Evolutionary conservation across 2,329 filamentous ascomycete genomes (phyloP).

Genomic region (Neofusicoccum kwambonambiense): DNA sequence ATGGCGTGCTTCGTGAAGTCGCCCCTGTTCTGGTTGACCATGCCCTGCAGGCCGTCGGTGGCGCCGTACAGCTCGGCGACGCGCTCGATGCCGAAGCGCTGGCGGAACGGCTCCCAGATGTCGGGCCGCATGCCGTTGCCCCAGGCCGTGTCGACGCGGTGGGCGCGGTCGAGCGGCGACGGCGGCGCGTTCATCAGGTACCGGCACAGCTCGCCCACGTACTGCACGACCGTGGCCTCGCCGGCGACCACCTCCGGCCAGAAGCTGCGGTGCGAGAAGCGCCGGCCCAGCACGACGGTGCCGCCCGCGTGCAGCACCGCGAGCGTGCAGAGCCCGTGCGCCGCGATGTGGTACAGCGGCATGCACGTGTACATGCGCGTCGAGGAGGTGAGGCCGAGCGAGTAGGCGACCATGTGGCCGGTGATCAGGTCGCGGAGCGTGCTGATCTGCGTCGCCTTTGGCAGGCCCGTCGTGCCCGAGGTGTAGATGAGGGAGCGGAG

Average conservation of each 20-base stretch:
- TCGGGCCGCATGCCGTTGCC: constrained; percentile 69
- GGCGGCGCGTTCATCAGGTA: constrained; percentile 70
- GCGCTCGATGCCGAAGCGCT: constrained; percentile 61
- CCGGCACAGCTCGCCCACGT: constrained; percentile 74
- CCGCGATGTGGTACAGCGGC: constrained; percentile 76
- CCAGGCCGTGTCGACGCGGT: constrained; percentile 59
- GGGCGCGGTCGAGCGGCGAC: constrained; percentile 57
- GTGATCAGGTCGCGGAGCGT: constrained; percentile 45
- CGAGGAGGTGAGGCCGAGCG: constrained; percentile 40
- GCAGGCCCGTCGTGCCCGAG: constrained; percentile 62
- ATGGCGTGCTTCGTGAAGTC: constrained; percentile 35
- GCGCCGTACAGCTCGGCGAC: constrained; percentile 76
- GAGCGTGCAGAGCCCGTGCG: constrained; percentile 53
- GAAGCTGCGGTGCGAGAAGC: constrained; percentile 70
- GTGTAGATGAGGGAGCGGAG: constrained; percentile 57
- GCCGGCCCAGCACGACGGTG: constrained; percentile 63
- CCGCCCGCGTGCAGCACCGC: constrained; percentile 52
- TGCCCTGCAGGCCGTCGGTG: constrained; percentile 61
- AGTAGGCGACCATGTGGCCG: constrained; percentile 35
- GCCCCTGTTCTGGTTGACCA: constrained; percentile 34
- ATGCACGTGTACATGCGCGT: constrained; percentile 76
- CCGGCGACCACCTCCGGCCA: constrained; percentile 71
- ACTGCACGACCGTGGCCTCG: constrained; percentile 67
- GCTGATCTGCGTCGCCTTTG: constrained; percentile 58
- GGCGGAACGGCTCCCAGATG: constrained; percentile 64